Conservation (phyloP, 2,329 filamentous ascomycete genomes). For the Torrubiella hemipterigena region DNA sequence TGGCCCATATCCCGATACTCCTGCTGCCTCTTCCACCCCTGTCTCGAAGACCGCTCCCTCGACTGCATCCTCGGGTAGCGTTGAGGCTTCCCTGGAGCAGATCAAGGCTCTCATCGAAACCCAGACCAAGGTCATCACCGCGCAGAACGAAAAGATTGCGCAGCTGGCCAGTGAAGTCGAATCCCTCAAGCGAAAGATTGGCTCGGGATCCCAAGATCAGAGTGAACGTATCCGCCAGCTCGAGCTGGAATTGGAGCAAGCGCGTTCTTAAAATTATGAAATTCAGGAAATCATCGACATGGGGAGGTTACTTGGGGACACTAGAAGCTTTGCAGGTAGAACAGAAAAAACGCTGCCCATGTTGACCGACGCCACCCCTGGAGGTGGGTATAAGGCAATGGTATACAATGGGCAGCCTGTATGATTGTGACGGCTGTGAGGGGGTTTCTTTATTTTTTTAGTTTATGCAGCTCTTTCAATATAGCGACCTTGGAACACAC, state of each 20-base stretch:
- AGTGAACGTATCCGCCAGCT: slow-evolving; percentile 56
- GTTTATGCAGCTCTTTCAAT: no score
- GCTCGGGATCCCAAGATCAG: slow-evolving; percentile 46
- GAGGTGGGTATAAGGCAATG: no score
- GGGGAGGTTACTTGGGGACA: no score
- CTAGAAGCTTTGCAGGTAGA: no score
- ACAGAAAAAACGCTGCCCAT: no score
- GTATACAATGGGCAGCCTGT: no score
- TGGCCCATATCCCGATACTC: slow-evolving; percentile 9
- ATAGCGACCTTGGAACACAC: no score
- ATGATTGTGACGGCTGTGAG: no score
- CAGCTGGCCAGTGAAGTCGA: slow-evolving; percentile 64
- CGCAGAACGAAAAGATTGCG: slow-evolving; percentile 67
- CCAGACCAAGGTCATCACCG: slow-evolving; percentile 65
- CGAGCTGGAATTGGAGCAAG: slow-evolving; percentile 55
- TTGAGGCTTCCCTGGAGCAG: slow-evolving; percentile 57
- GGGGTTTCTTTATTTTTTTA: no score
- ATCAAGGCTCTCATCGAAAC: slow-evolving; percentile 68
- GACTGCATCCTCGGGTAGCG: slow-evolving; percentile 18
- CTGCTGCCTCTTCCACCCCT: slow-evolving; percentile 9
- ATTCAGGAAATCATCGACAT: no score
- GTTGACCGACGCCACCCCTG: no score
- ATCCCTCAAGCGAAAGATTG: slow-evolving; percentile 65
- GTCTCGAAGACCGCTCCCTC: slow-evolving; percentile 17
- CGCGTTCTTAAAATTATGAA: slow-evolving; percentile 43